A percentile compares a stretch with the other conserved stretches of the same genome.
These are phyloP conservation scores for Tagetes erecta DNA, from an alignment of 129 eudicot genomes.

Conservation along the genomic window DNA sequence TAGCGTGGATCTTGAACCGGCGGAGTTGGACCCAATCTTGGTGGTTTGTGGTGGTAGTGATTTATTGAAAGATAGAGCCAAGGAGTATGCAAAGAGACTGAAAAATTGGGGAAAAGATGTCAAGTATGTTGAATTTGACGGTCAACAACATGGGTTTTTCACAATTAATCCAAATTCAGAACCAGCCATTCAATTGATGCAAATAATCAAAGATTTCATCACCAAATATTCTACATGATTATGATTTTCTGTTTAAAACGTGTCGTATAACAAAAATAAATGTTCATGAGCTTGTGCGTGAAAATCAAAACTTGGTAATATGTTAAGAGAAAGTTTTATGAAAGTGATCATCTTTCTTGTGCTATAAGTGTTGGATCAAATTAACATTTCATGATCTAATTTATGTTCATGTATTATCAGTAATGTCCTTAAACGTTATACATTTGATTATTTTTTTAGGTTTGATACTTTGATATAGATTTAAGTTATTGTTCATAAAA, in stretches of 20 bases:
- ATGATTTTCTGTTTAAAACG: background rate
- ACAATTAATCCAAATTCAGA: slow-evolving; percentile 50
- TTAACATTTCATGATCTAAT: too few species aligned
- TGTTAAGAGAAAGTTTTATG: too few species aligned
- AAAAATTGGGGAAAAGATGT: slow-evolving; percentile 57
- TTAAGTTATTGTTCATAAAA: too few species aligned
- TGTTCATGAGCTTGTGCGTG: too few species aligned
- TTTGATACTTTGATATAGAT: too few species aligned
- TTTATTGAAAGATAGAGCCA: slow-evolving; percentile 59
- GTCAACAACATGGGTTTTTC: slow-evolving; percentile 81
- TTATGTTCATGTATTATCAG: too few species aligned
- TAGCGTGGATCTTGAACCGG: slow-evolving; percentile 47
- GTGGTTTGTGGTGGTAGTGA: slow-evolving; percentile 64
- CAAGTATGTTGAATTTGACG: slow-evolving; percentile 66
- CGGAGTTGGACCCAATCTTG: slow-evolving; percentile 57
- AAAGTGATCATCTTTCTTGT: too few species aligned
- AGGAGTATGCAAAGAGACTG: slow-evolving; percentile 49
- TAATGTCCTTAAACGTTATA: too few species aligned
- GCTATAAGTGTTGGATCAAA: too few species aligned
- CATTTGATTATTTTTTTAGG: too few species aligned
- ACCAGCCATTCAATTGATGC: slow-evolving; percentile 50
- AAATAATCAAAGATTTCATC: slow-evolving; percentile 49
- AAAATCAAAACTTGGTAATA: too few species aligned
- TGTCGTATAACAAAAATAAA: background rate
- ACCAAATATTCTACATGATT: slow-evolving; percentile 32